Conservation (phyloP, 208 protist genomes). For the Acanthamoeba lenticulata region DNA sequence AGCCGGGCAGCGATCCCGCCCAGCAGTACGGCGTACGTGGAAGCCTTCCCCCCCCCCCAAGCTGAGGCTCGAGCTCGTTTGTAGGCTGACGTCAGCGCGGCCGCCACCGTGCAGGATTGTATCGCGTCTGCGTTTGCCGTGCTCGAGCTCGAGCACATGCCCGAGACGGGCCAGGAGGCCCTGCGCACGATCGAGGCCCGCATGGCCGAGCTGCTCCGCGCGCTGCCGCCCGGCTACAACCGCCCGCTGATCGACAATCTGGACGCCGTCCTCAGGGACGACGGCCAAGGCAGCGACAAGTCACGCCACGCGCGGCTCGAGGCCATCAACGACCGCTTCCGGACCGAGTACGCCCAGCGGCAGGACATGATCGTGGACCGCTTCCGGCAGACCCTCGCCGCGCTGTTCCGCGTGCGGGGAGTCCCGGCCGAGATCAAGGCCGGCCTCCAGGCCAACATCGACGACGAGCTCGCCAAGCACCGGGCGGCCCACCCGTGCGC, state of each 20-base stretch:
- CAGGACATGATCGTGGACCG: not conserved
- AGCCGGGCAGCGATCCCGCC: not conserved
- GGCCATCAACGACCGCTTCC: not conserved
- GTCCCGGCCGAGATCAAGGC: slow-evolving; percentile 13
- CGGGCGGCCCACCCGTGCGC: not conserved
- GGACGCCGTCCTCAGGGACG: not conserved
- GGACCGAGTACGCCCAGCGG: not conserved
- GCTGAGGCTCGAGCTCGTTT: not conserved
- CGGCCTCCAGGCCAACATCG: not conserved
- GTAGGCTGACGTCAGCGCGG: not conserved
- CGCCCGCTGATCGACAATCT: not conserved
- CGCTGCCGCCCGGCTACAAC: not conserved
- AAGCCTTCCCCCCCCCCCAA: not conserved
- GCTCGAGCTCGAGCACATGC: not conserved
- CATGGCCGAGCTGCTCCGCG: not conserved
- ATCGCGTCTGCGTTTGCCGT: not conserved
- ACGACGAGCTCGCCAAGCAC: not conserved
- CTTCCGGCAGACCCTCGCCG: not conserved
- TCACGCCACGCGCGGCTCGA: not conserved
- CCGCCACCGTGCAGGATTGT: not conserved
- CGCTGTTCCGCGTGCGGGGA: slow-evolving; percentile 5
- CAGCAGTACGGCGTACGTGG: not conserved
- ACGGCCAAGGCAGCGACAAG: not conserved
- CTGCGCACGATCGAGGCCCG: not conserved
- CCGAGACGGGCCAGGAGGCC: not conserved